These are phyloP conservation scores for Diplocarpon mali DNA, from an alignment of 2,329 filamentous ascomycete species.

Conservation along the genomic window DNA sequence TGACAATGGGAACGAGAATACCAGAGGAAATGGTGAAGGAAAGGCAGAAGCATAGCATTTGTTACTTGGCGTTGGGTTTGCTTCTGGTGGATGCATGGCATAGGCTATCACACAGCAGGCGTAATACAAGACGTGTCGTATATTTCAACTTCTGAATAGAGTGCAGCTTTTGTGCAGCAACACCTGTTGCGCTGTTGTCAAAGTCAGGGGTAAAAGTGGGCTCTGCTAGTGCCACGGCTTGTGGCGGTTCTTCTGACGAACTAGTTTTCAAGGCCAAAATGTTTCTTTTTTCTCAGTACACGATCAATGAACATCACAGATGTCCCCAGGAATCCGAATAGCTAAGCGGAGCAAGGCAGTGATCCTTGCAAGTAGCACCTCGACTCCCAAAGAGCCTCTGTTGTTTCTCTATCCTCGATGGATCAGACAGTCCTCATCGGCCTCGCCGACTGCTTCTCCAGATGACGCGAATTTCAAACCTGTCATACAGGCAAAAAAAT, in stretches of 20 bases:
- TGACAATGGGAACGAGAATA: conserved; percentile 3
- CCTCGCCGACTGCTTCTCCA: neutral
- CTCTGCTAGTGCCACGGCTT: neutral
- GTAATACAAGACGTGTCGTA: neutral
- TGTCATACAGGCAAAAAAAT: neutral
- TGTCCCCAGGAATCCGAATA: conserved; percentile 33
- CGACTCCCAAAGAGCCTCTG: conserved; percentile 32
- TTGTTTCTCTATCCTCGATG: conserved; percentile 35
- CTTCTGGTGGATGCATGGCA: conserved; percentile 4
- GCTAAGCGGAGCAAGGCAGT: conserved; percentile 31
- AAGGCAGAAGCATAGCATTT: conserved; percentile 11
- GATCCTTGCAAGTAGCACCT: conserved; percentile 28
- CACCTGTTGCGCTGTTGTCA: too few relatives aligned
- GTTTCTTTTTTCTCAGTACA: too few relatives aligned
- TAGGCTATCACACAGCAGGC: neutral
- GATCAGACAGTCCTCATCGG: conserved; percentile 24
- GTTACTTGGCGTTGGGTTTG: conserved; percentile 11
- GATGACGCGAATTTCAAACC: neutral
- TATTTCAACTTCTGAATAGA: too few relatives aligned
- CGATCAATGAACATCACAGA: conserved; percentile 25
- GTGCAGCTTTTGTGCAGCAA: too few relatives aligned
- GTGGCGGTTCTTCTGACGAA: neutral
- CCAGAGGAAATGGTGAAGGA: conserved; percentile 7
- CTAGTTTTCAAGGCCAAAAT: neutral
- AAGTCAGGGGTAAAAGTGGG: too few relatives aligned